Base-by-base conservation (phyloP, 2,329 filamentous ascomycete species). In the Microcera coccophila region DNA sequence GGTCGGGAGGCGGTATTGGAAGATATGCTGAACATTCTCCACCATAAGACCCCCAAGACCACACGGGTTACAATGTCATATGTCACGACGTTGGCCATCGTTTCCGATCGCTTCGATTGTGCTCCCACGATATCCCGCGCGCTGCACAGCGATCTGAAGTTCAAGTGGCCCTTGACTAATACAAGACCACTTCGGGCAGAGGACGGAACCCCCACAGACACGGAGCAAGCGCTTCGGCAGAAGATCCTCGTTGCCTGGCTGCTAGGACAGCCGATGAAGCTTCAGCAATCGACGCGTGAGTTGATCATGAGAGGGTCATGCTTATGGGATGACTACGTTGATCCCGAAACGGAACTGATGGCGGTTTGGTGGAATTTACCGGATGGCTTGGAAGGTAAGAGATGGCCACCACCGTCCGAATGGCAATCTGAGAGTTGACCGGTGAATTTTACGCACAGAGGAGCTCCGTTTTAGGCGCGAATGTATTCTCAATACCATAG, bases 101-200 rank as follows among this genome's bases (percentile, higher is more conserved):
- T 87, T 42, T 84, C 85, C 9, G 86, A 90, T 62, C 78, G 84
- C 34, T 90, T 88, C 63, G 82, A 85, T 64, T 84, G 82, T 46
- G 65, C 80, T 2, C 61, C 70, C 3, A 61, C 70, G 10, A 72
- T 88, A 2, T 70, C 76, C 8, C 69, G 68, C 36, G 78, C 79
- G 49, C 62, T 84, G 15, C 71, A 70, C 36, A 60, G 63, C 12
- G 61, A 69, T 10, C 57, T 73, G 36, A 78, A 71, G 55, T 74
- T 77, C 58, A 78, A 74, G 55, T 82, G 78, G 71, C 77, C 76
- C 1, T 49, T 66, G 29, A 75, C 72, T 7, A 68, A 50, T 29
- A 64, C 64, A 4, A 70, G 63, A 26, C 62, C 66, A 1, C 50
- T 62, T 15, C 50, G 57, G 2, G 50, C 61, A 29, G 68, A 71